Conservation (phyloP, 768 basidiomycete species). For the Mycena leptocephala region DNA sequence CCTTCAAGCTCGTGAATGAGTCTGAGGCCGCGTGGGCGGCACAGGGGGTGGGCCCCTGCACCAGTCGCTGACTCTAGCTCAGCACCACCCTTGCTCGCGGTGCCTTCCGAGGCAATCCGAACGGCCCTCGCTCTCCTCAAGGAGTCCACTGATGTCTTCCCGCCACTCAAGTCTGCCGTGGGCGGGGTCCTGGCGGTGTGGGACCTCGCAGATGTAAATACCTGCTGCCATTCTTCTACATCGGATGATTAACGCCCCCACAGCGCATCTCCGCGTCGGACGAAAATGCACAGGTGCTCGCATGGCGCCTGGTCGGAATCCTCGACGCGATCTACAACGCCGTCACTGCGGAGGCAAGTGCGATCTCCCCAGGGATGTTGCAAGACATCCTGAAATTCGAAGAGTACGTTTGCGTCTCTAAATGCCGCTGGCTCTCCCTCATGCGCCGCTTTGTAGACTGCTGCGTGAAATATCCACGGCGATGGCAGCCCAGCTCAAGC, state of each 20-base stretch:
- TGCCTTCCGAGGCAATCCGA: not conserved
- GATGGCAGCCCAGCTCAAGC: not conserved
- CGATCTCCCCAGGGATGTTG: not conserved
- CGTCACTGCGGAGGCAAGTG: not conserved
- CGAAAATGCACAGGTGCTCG: not conserved
- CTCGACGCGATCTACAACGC: not conserved
- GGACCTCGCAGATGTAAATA: not conserved
- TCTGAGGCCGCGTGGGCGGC: not conserved
- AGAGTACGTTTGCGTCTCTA: not conserved
- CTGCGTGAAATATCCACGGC: not conserved
- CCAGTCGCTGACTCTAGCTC: not conserved
- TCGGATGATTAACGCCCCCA: not conserved
- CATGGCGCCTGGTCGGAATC: not conserved
- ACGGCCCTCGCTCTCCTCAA: not conserved
- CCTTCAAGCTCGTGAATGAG: not conserved
- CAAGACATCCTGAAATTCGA: conserved; percentile 3
- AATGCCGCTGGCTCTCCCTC: not conserved
- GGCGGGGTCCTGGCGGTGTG: not conserved
- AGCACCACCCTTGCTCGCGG: not conserved
- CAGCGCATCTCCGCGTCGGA: not conserved
- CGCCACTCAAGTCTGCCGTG: not conserved
- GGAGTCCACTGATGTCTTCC: not conserved
- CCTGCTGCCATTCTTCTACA: not conserved
- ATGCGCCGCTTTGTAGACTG: not conserved
- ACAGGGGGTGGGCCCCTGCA: not conserved